Base-by-base conservation (phyloP, 306 rosid species). In the Lotus japonicus region DNA sequence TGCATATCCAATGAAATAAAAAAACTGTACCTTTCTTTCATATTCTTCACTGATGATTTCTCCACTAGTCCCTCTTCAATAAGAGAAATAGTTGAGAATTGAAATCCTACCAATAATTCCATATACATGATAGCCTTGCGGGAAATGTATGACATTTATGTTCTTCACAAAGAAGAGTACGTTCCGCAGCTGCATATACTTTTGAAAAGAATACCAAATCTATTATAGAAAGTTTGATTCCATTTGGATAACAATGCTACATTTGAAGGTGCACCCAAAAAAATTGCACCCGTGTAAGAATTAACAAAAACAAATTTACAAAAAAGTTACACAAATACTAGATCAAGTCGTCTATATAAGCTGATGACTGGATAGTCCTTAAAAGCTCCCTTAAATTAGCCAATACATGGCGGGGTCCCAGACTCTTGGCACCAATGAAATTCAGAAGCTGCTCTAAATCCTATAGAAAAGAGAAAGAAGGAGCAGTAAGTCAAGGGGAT, bases 381-480 rank as follows among this genome's bases (percentile, higher is more conserved):
- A 75, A 73, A 81, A 95, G 91, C 90, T 95, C 97, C 87, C 92
- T 90, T 78, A 95, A 84, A 78, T 95, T 95, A 15, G 96, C 92
- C 79, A 95, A 78, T 48, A 95, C 77, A 64, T 95, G 87, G 28
- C 99, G 87, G 1, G 96, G 99, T 19, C 99, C 99, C 87, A 95
- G 76, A 82, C 99, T 95, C 80, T 81, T 80, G 48, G 80, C 84
- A 46, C 90, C 95, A 83, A 95, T 76, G 82, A 77, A 88, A 86
- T 87, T 95, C 80, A 95, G 83, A 74, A 90, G 96, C 90, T 90
- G 96, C 80, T 90, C 99, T 78, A 95, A 76, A 79, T 95, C 96
- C 99, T 95, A 79, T 49, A 69, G 42, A 55, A 61, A 66, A 14
- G 54, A 38, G 16, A 1, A n/a, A 28, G 51, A 68, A 60, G 61